Evolutionary conservation across 352 stramenopile species (phyloP).

Genomic region (Phytophthora litchii): DNA sequence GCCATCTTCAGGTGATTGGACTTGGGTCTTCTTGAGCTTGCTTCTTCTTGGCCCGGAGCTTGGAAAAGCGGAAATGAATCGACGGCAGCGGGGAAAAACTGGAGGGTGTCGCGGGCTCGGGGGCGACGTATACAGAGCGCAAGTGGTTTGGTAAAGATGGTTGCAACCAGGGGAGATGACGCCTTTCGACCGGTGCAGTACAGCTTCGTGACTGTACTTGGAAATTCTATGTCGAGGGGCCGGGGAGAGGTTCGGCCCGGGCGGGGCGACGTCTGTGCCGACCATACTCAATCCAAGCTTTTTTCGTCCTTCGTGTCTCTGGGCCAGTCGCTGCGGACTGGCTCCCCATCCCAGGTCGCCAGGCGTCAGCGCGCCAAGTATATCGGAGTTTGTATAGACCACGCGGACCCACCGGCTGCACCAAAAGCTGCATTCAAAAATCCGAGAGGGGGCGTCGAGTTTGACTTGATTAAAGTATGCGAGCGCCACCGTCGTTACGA

Average conservation of each 20-base stretch:
- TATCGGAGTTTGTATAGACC: slow-evolving; percentile 38
- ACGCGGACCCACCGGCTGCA: slow-evolving; percentile 8
- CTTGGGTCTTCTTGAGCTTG: background rate
- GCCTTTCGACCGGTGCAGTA: slow-evolving; percentile 4
- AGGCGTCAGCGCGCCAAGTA: background rate
- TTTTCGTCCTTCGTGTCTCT: slow-evolving; percentile 38
- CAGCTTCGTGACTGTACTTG: slow-evolving; percentile 18
- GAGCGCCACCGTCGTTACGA: slow-evolving; percentile 26
- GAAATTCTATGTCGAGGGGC: slow-evolving; percentile 1
- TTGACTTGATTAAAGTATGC: slow-evolving; percentile 44
- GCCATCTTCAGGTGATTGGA: slow-evolving; percentile 72
- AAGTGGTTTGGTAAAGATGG: slow-evolving; percentile 43
- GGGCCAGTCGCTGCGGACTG: slow-evolving; percentile 37
- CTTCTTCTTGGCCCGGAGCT: slow-evolving; percentile 27
- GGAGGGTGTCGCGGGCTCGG: background rate
- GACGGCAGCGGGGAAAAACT: background rate
- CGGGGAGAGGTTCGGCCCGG: slow-evolving; percentile 6
- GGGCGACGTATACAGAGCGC: slow-evolving; percentile 43
- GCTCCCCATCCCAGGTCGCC: slow-evolving; percentile 14
- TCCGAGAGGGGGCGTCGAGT: slow-evolving; percentile 32
- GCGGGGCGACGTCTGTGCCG: slow-evolving; percentile 37
- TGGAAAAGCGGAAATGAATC: slow-evolving; percentile 58
- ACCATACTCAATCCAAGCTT: slow-evolving; percentile 21
- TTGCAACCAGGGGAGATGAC: slow-evolving; percentile 48
- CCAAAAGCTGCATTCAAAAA: slow-evolving; percentile 34